phyloP scores from a whole-genome alignment of 2,329 filamentous ascomycete species.

The Microsporum ferrugineum region DNA sequence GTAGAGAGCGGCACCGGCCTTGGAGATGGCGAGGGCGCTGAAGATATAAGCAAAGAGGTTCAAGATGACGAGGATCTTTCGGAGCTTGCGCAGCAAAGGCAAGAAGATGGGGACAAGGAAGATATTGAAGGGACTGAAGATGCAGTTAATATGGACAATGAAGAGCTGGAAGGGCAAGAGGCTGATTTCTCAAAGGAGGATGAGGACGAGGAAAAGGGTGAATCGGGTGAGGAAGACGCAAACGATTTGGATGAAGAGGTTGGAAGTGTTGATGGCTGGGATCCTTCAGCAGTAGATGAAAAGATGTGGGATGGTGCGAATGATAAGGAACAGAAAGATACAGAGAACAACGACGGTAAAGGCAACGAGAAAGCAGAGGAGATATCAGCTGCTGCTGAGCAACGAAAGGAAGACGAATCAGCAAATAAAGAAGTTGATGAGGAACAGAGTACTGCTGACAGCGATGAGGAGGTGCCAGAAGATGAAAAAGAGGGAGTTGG shows the following conservation, averaged over 20 bases:
- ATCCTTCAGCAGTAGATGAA: constrained; percentile 83
- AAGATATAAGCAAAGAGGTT: constrained; percentile 97
- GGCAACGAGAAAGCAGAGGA: constrained; percentile 44
- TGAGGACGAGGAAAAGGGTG: constrained; percentile 50
- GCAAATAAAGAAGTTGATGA: constrained; percentile 49
- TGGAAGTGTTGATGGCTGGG: constrained; percentile 81
- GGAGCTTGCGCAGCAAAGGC: constrained; percentile 77
- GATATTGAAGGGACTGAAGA: constrained; percentile 38
- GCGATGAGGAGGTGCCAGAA: constrained; percentile 36
- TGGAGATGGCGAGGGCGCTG: constrained; percentile 85
- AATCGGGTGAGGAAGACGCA: constrained; percentile 50
- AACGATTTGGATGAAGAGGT: constrained; percentile 75
- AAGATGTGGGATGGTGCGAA: constrained; percentile 90
- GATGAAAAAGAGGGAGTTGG: constrained; percentile 52
- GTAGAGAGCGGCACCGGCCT: constrained; percentile 86
- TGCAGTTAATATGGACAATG: constrained; percentile 54
- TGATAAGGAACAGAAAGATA: constrained; percentile 54
- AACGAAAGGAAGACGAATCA: constrained; percentile 38
- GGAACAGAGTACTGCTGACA: constrained; percentile 15
- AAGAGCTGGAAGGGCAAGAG: constrained; percentile 80
- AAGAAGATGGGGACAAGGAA: constrained; percentile 34
- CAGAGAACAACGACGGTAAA: constrained; percentile 58
- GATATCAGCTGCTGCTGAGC: constrained; percentile 50
- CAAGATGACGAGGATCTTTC: constrained; percentile 84
- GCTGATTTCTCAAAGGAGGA: constrained; percentile 44